Evolutionary conservation across 805 yeast genomes (phyloP).

Genomic region (Ogataea corticis): DNA sequence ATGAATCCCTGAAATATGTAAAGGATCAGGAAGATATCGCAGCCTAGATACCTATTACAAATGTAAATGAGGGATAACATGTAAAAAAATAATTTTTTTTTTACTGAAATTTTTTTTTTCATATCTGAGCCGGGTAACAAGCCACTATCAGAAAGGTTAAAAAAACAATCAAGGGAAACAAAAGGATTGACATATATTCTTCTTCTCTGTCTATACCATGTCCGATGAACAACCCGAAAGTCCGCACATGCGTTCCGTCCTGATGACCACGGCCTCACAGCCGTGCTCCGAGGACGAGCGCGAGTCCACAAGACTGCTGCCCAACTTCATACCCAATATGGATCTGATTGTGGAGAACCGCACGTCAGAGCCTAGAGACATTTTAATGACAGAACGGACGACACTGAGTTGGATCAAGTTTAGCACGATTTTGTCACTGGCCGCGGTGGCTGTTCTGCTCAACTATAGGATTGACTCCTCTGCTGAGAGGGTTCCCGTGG

Average conservation of each 20-base stretch:
- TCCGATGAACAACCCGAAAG: too few relatives aligned
- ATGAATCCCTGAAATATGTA: too few relatives aligned
- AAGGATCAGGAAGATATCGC: too few relatives aligned
- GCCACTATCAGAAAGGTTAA: background rate
- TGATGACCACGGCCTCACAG: too few relatives aligned
- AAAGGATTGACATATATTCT: background rate
- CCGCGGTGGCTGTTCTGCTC: conserved; percentile 47
- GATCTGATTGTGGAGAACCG: conserved; percentile 36
- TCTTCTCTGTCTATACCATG: background rate
- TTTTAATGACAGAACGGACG: conserved; percentile 54
- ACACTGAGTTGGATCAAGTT: conserved; percentile 50
- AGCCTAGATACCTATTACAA: too few relatives aligned
- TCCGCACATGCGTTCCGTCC: too few relatives aligned
- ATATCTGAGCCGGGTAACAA: too few relatives aligned
- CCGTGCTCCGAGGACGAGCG: background rate
- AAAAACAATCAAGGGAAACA: background rate
- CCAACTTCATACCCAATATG: conserved; percentile 14
- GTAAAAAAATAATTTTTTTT: background rate
- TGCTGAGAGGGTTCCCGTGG: conserved; percentile 11
- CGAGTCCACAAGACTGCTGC: conserved; percentile 14
- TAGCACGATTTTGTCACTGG: conserved; percentile 44
- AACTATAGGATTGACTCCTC: conserved; percentile 45
- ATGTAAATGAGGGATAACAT: background rate
- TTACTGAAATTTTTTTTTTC: background rate
- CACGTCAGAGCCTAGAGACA: conserved; percentile 54